Base-by-base conservation (phyloP, 202 grass and related monocot species). In the Miscanthus sacchariflorus region DNA sequence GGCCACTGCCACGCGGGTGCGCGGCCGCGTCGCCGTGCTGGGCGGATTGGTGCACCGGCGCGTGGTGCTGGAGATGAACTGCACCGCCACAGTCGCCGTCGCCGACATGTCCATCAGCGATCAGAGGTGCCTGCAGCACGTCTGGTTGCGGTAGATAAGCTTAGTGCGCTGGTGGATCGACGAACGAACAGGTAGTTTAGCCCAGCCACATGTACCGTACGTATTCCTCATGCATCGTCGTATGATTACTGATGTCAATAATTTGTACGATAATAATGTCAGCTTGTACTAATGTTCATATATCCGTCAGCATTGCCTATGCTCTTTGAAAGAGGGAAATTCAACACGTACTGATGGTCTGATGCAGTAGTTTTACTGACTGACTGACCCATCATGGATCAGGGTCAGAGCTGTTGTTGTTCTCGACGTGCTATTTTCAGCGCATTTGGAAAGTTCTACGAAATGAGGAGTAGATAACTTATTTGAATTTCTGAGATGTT, bases 11-110 rank as follows among this genome's bases (percentile, higher is more conserved):
- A 96, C 92, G 40, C 40, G 39, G 24, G 90, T 94, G 12, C 92
- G 84, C 9, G 94, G 92, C 7, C 81, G 70, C 82, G 94, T 92
- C 12, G 75, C 40, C 46, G 75, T 85, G 79, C 89, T 96, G 48
- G 90, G 87, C 7, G 58, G 85, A 40, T 4, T 89, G 18, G 76
- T 78, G 72, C 90, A 43, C 58, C 85, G 88, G 12, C 87, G 77
- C 76, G 91, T 94, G 9, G 73, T 85, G 65, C 79, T 96, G 17
- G 76, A 82, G 86, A 96, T 96, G 90, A 96, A 94, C 85, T 96
- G 94, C 80, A 89, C 85, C 35, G 68, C 91, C 2, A 84, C 65
- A 0, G 43, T 96, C 11, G 56, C 83, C 45, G 79, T 93, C 71
- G 61, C 75, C 18, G 76, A 82, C 80, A 79, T 91, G 86, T 81